Percentiles rank a stretch among this genome's conserved stretches.
Evolutionary conservation across 345 rosid genomes (phyloP).

Genomic region (Mallotus nudiflorus): DNA sequence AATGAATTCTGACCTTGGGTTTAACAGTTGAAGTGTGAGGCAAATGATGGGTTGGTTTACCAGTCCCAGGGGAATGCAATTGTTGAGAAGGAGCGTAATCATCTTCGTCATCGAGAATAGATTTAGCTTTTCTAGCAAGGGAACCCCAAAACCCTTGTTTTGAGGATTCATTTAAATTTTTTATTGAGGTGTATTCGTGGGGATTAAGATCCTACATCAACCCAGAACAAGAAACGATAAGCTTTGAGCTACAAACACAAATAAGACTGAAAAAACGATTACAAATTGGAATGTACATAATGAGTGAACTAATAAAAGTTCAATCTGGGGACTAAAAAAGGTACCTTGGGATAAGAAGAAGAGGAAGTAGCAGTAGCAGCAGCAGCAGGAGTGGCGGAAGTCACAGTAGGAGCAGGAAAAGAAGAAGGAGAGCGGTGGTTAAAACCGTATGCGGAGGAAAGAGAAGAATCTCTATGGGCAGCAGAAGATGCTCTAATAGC

Average conservation of each 20-base stretch:
- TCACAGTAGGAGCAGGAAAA: not conserved
- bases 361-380: not conserved
- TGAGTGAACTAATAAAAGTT: no score
- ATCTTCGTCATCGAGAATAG: constrained; percentile 31
- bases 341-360: constrained; percentile 8
- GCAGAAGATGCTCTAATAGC: constrained; percentile 38
- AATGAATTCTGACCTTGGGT: constrained; percentile 14
- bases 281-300: no score
- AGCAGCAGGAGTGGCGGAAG: not conserved
- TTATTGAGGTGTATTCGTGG: constrained; percentile 45
- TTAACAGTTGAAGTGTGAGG: constrained; percentile 9
- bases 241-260: not conserved
- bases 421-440: constrained; percentile 17
- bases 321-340: not conserved
- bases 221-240: not conserved
- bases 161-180: constrained; percentile 43
- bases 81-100: constrained; percentile 8
- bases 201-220: constrained; percentile 41
- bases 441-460: constrained; percentile 34
- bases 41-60: not conserved
- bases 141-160: constrained; percentile 43
- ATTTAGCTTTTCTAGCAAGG: constrained; percentile 33
- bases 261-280: not conserved
- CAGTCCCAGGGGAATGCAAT: not conserved
- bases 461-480: constrained; percentile 34